A percentile compares a stretch with the other conserved stretches of the same genome.
Conservation (phyloP, 345 rosid genomes). For the Cardamine chenopodiifolia region DNA sequence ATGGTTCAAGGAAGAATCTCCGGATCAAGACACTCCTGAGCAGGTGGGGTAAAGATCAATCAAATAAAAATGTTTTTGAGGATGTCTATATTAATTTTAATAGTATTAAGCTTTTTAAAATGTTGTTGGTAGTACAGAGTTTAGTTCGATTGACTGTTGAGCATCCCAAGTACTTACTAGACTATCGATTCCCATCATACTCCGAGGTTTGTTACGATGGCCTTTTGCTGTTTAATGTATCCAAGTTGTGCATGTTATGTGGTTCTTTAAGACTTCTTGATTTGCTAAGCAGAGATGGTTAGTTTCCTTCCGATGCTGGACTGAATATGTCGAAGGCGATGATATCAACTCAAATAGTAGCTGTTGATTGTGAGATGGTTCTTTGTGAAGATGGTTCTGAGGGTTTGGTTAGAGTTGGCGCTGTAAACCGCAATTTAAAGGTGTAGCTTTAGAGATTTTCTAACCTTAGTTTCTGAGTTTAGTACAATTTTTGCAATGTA, state of each 20-base stretch:
- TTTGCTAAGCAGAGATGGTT: conserved; percentile 62
- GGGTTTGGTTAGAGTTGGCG: conserved; percentile 75
- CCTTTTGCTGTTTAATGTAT: not conserved
- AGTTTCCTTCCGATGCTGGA: conserved; percentile 52
- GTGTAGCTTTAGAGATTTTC: conserved; percentile 22
- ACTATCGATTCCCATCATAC: conserved; percentile 54
- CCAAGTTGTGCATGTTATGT: not conserved
- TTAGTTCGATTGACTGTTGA: conserved; percentile 67
- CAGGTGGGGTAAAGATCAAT: too few species aligned
- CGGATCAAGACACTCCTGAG: conserved; percentile 50
- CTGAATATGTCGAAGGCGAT: conserved; percentile 40
- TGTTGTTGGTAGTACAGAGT: conserved; percentile 64
- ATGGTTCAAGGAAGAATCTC: conserved; percentile 40
- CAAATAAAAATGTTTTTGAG: too few species aligned
- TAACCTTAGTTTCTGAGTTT: conserved; percentile 5
- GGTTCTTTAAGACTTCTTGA: not conserved
- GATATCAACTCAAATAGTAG: conserved; percentile 49
- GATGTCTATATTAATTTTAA: not conserved
- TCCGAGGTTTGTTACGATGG: conserved; percentile 54
- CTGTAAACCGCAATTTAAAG: conserved; percentile 67
- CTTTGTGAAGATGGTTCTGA: conserved; percentile 90
- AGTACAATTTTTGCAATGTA: not conserved
- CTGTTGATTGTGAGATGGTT: conserved; percentile 98
- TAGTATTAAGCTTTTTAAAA: conserved; percentile 4
- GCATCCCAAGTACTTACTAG: conserved; percentile 55